These are phyloP conservation scores for Solanum chmielewskii DNA, from an alignment of 257 asterid genomes.

Conservation along the genomic window DNA sequence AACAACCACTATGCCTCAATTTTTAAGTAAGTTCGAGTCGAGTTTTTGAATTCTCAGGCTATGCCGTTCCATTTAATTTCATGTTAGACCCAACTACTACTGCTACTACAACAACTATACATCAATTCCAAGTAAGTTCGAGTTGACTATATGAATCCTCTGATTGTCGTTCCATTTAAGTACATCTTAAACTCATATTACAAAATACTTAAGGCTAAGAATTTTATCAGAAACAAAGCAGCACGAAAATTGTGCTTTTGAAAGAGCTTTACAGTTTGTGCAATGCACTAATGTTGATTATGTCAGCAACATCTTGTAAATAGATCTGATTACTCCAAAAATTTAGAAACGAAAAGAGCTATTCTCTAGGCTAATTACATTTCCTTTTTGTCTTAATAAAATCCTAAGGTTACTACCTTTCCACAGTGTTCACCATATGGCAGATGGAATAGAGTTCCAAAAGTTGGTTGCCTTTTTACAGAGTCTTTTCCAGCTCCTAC, in stretches of 20 bases:
- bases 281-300: not conserved
- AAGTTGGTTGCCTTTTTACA: not conserved
- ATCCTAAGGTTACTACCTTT: not conserved
- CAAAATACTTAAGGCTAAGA: not conserved
- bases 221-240: not conserved
- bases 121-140: not conserved
- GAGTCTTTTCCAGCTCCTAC: not conserved
- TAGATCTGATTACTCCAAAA: not conserved
- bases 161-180: not conserved
- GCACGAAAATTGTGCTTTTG: not conserved
- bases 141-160: not conserved
- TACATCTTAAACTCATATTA: not conserved
- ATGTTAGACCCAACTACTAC: not conserved
- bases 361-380: not conserved
- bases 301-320: not conserved
- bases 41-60: not conserved
- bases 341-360: not conserved
- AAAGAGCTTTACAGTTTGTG: not conserved
- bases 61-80: not conserved
- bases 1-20: not conserved
- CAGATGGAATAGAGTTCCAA: not conserved
- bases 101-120: not conserved
- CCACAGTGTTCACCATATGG: not conserved
- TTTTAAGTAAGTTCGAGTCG: not conserved
- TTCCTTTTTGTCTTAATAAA: not conserved